phyloP scores from a whole-genome alignment of 768 basidiomycete species.

The Albatrellus ellisii region DNA sequence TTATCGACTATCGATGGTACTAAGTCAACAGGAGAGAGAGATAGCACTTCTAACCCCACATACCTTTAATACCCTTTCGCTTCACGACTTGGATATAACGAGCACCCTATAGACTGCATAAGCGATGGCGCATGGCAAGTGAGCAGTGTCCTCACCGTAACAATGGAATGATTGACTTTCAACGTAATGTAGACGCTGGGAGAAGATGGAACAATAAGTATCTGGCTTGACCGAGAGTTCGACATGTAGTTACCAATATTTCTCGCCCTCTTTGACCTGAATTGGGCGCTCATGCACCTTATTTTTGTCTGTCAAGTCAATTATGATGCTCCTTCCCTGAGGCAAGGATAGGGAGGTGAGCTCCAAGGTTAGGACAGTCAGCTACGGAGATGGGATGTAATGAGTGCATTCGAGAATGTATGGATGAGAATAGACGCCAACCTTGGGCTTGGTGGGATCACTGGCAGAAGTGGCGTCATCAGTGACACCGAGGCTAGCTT shows the following conservation, averaged over 20 bases:
- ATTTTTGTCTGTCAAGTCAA: constrained; percentile 48
- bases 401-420: not conserved
- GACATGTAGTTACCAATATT: constrained; percentile 58
- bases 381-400: constrained; percentile 25
- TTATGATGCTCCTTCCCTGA: constrained; percentile 39
- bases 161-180: constrained; percentile 84
- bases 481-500: constrained; percentile 86
- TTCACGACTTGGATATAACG: constrained; percentile 88
- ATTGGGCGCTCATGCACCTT: constrained; percentile 48
- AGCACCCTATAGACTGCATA: constrained; percentile 37
- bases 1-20: constrained; percentile 78
- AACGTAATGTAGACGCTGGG: constrained; percentile 66
- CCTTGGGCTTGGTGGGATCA: constrained; percentile 51
- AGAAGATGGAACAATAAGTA: constrained; percentile 5
- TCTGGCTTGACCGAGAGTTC: not conserved
- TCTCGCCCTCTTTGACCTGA: constrained; percentile 70
- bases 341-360: constrained; percentile 65
- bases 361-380: constrained; percentile 64
- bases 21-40: not conserved
- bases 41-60: no score
- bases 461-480: constrained; percentile 32
- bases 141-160: constrained; percentile 41
- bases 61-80: constrained; percentile 62
- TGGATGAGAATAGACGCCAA: constrained; percentile 17
- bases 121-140: constrained; percentile 1